These are phyloP conservation scores for Euphorbia lathyris DNA, from an alignment of 345 rosid species.

Conservation along the genomic window DNA sequence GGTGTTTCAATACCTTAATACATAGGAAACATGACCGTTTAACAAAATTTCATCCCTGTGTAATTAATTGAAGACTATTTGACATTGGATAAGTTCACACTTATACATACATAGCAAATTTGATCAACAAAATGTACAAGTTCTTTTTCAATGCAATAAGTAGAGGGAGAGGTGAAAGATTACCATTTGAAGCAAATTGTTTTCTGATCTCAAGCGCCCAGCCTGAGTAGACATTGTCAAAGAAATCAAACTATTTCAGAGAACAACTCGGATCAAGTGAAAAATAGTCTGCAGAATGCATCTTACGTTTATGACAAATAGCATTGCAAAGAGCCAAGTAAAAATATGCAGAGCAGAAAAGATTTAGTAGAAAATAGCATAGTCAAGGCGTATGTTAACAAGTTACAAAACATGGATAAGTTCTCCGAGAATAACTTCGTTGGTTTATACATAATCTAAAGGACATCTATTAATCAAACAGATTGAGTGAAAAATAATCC, in stretches of 20 bases:
- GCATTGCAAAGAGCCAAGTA: neutral
- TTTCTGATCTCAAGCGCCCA: conserved; percentile 58
- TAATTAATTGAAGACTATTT: neutral
- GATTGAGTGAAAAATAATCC: neutral
- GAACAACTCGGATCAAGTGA: conserved; percentile 4
- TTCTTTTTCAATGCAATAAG: conserved; percentile 1
- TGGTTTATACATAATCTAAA: neutral
- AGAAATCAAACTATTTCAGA: conserved; percentile 1
- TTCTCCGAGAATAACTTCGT: neutral
- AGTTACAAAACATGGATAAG: neutral
- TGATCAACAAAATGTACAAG: neutral
- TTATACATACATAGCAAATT: neutral
- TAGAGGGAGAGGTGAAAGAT: conserved; percentile 12
- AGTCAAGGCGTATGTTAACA: neutral
- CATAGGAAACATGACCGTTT: neutral
- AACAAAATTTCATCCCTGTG: neutral
- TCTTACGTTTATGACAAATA: neutral
- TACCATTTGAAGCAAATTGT: conserved; percentile 88
- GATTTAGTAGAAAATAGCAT: neutral
- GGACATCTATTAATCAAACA: neutral
- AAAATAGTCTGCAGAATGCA: neutral
- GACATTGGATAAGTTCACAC: neutral
- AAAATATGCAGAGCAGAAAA: neutral
- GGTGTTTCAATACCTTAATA: conserved; percentile 72
- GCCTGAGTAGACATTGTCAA: conserved; percentile 38